A percentile compares a stretch with the other conserved stretches of the same genome.
phyloP scores from a whole-genome alignment of 345 rosid genomes.

The Acer yangbiense region DNA sequence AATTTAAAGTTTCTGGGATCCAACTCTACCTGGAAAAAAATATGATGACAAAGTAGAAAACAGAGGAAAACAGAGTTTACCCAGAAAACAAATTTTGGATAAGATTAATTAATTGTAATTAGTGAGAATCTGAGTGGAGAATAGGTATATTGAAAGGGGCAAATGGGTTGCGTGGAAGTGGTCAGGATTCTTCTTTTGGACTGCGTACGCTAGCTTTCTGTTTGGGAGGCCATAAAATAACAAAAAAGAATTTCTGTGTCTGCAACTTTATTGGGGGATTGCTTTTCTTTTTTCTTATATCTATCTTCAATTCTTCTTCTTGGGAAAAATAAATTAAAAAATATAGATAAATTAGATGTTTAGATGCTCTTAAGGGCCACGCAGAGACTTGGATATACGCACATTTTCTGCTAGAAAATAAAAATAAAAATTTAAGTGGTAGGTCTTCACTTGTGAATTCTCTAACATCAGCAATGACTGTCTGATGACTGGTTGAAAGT shows the following conservation, averaged over 20 bases:
- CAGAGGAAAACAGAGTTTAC: neutral
- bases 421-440: neutral
- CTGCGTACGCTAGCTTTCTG: conserved; percentile 53
- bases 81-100: too few species aligned
- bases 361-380: conserved; percentile 32
- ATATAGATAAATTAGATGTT: neutral
- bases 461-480: conserved; percentile 15
- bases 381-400: conserved; percentile 13
- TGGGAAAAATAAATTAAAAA: neutral
- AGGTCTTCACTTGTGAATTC: conserved; percentile 9
- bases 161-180: conserved; percentile 43
- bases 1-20: neutral
- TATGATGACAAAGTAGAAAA: neutral
- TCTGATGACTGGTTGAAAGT: conserved; percentile 12
- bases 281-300: conserved; percentile 14
- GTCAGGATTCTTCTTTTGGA: conserved; percentile 59
- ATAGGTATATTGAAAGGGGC: conserved; percentile 15
- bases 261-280: conserved; percentile 13
- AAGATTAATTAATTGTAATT: neutral
- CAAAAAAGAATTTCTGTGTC: neutral
- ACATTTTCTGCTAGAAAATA: neutral
- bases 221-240: conserved; percentile 18
- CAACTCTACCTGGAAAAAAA: neutral
- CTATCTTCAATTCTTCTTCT: conserved; percentile 3
- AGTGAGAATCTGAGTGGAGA: conserved; percentile 17